Base-by-base conservation (phyloP, 345 rosid genomes). In the Sonneratia caseolaris region DNA sequence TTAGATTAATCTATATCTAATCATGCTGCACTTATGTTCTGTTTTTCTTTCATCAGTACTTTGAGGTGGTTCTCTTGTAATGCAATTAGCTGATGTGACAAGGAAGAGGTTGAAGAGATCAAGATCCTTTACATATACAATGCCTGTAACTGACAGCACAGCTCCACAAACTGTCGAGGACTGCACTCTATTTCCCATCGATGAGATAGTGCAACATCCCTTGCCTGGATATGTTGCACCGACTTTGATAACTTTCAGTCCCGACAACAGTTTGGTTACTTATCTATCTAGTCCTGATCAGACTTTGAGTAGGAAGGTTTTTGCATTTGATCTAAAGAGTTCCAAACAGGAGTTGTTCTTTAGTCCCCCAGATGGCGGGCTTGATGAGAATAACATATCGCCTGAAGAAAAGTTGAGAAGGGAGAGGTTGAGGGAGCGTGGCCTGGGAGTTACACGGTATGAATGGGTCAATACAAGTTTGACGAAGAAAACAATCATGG, bases 141-240 rank as follows among this genome's bases (percentile, higher is more conserved):
- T 88, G 91, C 86, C 88, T 40, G 61, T 80, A 73, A 86, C 88
- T 1, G 89, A 90, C 49, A 70, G 61, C 70, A 75, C 77, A 18
- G 71, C 78, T 42, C 66, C 81, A 1, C 91, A 80, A 73, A 76
- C 71, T 71, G 27, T 61, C 10, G 83, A 81, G 61, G 87, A 84
- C 48, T 76, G 83, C 6, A 79, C 73, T 78, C 53, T 75, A 77
- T 90, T 90, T 74, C 82, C 89, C 6, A 80, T 91, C 4, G 93
- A 91, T 80, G 92, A 91, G 78, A 91, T 91, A 73, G 92, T 95
- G 67, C 97, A 85, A 72, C 84, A 92, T 12, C 99, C 99, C 1
- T 80, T 95, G 80, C 99, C 99, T 0, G 99, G 99, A 73, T 95
- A 82, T 76, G 84, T 78, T 38, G 91, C 86, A 0, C 99, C 99